Percentiles rank a stretch among this genome's conserved stretches.
These are phyloP conservation scores for Colletotrichum costaricense DNA, from an alignment of 2,329 filamentous ascomycete species.

Conservation along the genomic window DNA sequence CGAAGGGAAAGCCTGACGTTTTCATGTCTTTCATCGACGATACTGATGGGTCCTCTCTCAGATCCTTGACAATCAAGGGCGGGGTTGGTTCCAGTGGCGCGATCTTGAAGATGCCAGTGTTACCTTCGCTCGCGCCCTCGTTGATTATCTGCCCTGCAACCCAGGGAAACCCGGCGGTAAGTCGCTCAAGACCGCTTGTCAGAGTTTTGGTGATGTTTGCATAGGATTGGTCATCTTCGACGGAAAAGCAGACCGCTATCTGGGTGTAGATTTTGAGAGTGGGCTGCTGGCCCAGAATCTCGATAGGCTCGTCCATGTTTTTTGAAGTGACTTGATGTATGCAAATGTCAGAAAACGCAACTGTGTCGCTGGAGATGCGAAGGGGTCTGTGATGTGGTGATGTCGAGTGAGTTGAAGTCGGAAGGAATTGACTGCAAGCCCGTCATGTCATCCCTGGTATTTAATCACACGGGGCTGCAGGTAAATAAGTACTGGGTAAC, in stretches of 20 bases:
- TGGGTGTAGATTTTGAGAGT: conserved; percentile 58
- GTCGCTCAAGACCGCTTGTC: conserved; percentile 48
- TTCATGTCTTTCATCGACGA: conserved; percentile 52
- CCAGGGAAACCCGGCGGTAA: conserved; percentile 57
- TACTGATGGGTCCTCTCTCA: conserved; percentile 46
- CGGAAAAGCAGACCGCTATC: conserved; percentile 52
- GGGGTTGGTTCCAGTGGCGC: conserved; percentile 45
- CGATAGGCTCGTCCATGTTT: conserved; percentile 40
- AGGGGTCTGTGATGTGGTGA: too few relatives aligned
- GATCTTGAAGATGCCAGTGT: conserved; percentile 53
- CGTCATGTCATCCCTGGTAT: too few relatives aligned
- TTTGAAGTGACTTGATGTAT: not conserved
- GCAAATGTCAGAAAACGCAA: too few relatives aligned
- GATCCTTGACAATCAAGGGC: conserved; percentile 54
- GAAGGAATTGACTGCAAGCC: too few relatives aligned
- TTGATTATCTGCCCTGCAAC: conserved; percentile 56
- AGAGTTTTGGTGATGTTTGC: conserved; percentile 45
- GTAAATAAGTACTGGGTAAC: too few relatives aligned
- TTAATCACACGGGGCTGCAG: too few relatives aligned
- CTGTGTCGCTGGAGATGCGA: too few relatives aligned
- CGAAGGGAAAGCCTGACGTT: conserved; percentile 54
- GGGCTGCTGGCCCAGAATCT: conserved; percentile 55
- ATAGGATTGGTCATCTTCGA: conserved; percentile 39
- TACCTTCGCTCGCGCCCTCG: conserved; percentile 42
- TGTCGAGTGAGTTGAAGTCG: too few relatives aligned